Evolutionary conservation across 805 yeast species (phyloP), one percentile per base, ranked within the genome.

Genomic region (Tetrapisispora taiwanensis): DNA sequence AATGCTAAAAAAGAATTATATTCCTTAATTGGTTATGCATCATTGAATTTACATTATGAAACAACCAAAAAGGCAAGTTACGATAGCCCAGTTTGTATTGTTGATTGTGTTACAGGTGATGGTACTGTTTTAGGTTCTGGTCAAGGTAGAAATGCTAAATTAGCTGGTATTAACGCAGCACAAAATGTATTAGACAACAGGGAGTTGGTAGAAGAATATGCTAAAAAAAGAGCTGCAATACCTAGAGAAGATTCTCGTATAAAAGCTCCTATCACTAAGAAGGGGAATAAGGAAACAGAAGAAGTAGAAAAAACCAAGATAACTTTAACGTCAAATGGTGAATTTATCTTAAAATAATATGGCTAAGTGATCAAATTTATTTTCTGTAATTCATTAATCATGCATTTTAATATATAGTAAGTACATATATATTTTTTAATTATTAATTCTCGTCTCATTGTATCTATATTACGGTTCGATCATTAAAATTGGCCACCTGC

Each of bases 81-180:
- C 18, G 60, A 51, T 3, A 52, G 55, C 20, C 76, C 77, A 1
- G 44, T 53, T 18, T 82, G 74, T 49, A 63, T 71, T 2, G 92
- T 89, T 7, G 74, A 77, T 34, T 83, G 95, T 52, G 56, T 67
- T 34, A 76, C 87, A 59, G 78, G 73, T 2, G 76, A 73, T 44
- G 87, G 80, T 18, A 67, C 76, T 3, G 67, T 70, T 1, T 55
- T 90, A 20, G 95, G 95, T 0, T 63, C 61, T 3, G 97, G 96
- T 4, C 66, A 63, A 7, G 97, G 85, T 2, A 70, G 74, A 20
- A 81, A 76, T 48, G 67, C 71, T 3, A 84, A 83, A 59, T 81
- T 78, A 26, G 97, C 97, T 0, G 92, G 95, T 0, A 62, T 76
- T 19, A 69, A 81, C 44, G 96, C 97, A 0, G 98, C 98, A 0